Base-by-base conservation (phyloP, 768 basidiomycete genomes). In the Steccherinum ochraceum region DNA sequence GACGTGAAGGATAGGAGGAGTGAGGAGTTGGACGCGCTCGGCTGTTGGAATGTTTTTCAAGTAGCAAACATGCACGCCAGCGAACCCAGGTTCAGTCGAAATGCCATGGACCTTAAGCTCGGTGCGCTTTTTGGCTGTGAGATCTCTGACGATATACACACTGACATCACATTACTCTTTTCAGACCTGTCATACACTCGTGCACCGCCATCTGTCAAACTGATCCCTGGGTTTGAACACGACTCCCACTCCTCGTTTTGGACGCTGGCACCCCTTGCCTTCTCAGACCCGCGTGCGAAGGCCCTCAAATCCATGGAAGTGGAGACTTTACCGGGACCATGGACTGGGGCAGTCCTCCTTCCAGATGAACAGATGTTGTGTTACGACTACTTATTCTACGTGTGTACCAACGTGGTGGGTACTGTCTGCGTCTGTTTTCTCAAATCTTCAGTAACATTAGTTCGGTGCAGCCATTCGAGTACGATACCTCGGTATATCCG, bases 41-140 rank as follows among this genome's bases (percentile, higher is more conserved):
- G 71, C n/a, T 72, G 72, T 52, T 73, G 72, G 72, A 69, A 64
- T 45, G 54, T 68, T 10, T 72, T 68, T 71, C 61, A 50, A 56
- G 60, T 40, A 49, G 58, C 50, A 54, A 59, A 51, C 25, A 21
- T 47, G 3, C 50, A 46, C 18, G 55, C 59, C 21, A n/a, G 47
- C 20, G 24, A 26, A 2, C 59, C 64, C 7, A 59, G 67, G 13
- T 16, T 40, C 2, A 65, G 57, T 55, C 54, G 55, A 21, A 56
- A 55, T 0, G 55, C 66, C 2, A 0, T 19, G 0, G 45, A 53
- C 10, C 52, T 69, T n/a, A n/a, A n/a, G n/a, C n/a, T n/a, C n/a
- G n/a, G n/a, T n/a, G n/a, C n/a, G n/a, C n/a, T n/a, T n/a, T n/a
- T n/a, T n/a, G n/a, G n/a, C n/a, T n/a, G n/a, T n/a, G n/a, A n/a